phyloP scores from a whole-genome alignment of 495 filamentous ascomycete species.

The Daldinia caldariorum region DNA sequence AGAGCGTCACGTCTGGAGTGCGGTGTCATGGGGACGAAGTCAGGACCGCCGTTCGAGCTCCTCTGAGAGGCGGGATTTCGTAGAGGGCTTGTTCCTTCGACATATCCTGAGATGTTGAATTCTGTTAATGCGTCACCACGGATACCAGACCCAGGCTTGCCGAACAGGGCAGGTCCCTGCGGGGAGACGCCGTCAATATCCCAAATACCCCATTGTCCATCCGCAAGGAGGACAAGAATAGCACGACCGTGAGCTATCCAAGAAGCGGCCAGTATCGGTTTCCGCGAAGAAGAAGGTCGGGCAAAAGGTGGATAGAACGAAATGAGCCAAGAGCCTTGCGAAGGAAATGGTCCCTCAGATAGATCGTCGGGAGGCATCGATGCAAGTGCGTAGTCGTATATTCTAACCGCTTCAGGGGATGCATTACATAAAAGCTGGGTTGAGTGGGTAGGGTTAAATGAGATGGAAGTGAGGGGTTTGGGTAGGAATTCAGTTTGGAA shows the following conservation, averaged over 20 bases:
- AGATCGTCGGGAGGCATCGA: conserved; percentile 58
- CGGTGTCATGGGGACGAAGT: conserved; percentile 85
- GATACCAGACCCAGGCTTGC: conserved; percentile 66
- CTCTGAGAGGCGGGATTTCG: conserved; percentile 54
- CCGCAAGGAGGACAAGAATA: conserved; percentile 77
- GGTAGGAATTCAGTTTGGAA: conserved; percentile 72
- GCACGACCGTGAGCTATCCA: conserved; percentile 86
- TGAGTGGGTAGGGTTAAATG: conserved; percentile 74
- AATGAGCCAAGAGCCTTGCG: conserved; percentile 71
- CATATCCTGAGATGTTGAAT: conserved; percentile 76
- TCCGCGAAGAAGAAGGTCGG: conserved; percentile 64
- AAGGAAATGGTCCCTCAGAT: conserved; percentile 59
- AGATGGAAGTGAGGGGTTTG: conserved; percentile 70
- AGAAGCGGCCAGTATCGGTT: conserved; percentile 79
- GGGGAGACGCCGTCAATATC: conserved; percentile 75
- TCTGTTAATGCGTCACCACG: conserved; percentile 70
- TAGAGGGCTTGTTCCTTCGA: conserved; percentile 61
- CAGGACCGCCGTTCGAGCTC: conserved; percentile 42
- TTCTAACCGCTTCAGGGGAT: conserved; percentile 71
- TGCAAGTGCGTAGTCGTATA: conserved; percentile 63
- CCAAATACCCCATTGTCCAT: conserved; percentile 97
- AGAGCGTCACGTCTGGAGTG: conserved; percentile 71
- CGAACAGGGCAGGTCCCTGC: conserved; percentile 62
- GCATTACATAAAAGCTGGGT: conserved; percentile 75
- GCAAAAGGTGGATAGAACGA: conserved; percentile 76